These are phyloP conservation scores for Durusdinium trenchii DNA, from an alignment of 73 alveolate species.

Conservation along the genomic window DNA sequence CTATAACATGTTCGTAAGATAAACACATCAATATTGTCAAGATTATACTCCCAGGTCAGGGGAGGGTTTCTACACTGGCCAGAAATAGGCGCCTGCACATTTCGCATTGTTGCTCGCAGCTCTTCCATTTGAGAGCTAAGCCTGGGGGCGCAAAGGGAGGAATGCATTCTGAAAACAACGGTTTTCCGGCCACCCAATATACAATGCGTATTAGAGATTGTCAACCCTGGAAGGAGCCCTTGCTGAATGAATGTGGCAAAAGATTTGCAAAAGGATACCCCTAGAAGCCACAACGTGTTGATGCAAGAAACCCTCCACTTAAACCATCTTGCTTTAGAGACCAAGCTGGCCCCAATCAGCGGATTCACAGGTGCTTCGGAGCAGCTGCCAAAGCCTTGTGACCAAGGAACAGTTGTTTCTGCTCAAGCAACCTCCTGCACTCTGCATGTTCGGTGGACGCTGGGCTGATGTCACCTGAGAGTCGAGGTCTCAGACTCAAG, in stretches of 20 bases:
- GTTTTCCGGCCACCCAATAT: too few species aligned
- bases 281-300: not conserved
- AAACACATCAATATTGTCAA: not conserved
- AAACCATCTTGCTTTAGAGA: not conserved
- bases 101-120: conserved; percentile 87
- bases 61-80: too few species aligned
- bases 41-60: not conserved
- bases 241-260: too few species aligned
- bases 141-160: too few species aligned
- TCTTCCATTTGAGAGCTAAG: conserved; percentile 88
- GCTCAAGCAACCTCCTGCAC: conserved; percentile 56
- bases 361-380: too few species aligned
- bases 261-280: not conserved
- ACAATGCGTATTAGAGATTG: too few species aligned
- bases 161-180: too few species aligned
- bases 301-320: not conserved
- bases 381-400: not conserved
- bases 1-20: too few species aligned
- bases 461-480: not conserved
- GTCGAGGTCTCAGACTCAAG: too few species aligned
- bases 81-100: conserved; percentile 30
- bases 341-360: not conserved
- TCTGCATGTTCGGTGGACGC: conserved; percentile 40
- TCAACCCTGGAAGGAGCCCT: too few species aligned
- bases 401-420: conserved; percentile 26